A percentile compares a stretch with the other conserved stretches of the same genome.
These are phyloP conservation scores for Amaranthus hypochondriacus DNA, from an alignment of 148 eudicot species.

Conservation along the genomic window DNA sequence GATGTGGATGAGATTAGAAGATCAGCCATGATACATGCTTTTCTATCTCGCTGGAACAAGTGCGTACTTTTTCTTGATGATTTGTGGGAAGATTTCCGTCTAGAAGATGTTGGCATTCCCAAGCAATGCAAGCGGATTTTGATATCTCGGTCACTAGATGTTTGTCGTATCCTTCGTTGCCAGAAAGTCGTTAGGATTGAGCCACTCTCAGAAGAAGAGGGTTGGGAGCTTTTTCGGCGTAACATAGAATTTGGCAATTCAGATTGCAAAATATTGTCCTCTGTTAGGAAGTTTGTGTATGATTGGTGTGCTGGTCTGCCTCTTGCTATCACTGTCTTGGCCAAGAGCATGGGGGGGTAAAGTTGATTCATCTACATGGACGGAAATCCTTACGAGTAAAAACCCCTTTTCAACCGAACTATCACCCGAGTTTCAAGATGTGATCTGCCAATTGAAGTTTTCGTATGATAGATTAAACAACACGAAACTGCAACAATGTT, in stretches of 20 bases:
- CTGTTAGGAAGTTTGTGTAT: not conserved
- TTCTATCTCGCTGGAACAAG: slow-evolving; percentile 1
- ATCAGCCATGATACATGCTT: slow-evolving; percentile 12
- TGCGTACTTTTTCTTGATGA: slow-evolving; percentile 17
- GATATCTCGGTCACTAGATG: slow-evolving; percentile 10
- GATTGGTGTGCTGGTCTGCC: slow-evolving; percentile 20
- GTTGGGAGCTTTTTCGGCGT: slow-evolving; percentile 14
- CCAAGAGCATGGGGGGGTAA: slow-evolving; percentile 6
- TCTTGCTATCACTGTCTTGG: slow-evolving; percentile 18
- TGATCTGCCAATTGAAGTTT: not conserved
- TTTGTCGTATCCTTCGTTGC: slow-evolving; percentile 18
- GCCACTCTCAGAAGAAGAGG: slow-evolving; percentile 14
- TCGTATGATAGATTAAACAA: slow-evolving; percentile 10
- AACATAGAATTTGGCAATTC: not conserved
- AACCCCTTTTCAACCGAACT: not conserved
- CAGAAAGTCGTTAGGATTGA: slow-evolving; percentile 14
- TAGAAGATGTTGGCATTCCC: slow-evolving; percentile 23
- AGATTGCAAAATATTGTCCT: not conserved
- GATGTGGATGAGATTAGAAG: slow-evolving; percentile 20
- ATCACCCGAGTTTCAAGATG: not conserved
- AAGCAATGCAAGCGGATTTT: slow-evolving; percentile 15
- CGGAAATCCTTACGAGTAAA: not conserved
- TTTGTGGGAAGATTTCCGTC: slow-evolving; percentile 16
- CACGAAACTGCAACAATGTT: slow-evolving; percentile 8
- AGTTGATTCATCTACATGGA: slow-evolving; percentile 13